These are phyloP conservation scores for Fusarium incarnatum DNA, from an alignment of 2,329 filamentous ascomycete genomes.

Conservation along the genomic window DNA sequence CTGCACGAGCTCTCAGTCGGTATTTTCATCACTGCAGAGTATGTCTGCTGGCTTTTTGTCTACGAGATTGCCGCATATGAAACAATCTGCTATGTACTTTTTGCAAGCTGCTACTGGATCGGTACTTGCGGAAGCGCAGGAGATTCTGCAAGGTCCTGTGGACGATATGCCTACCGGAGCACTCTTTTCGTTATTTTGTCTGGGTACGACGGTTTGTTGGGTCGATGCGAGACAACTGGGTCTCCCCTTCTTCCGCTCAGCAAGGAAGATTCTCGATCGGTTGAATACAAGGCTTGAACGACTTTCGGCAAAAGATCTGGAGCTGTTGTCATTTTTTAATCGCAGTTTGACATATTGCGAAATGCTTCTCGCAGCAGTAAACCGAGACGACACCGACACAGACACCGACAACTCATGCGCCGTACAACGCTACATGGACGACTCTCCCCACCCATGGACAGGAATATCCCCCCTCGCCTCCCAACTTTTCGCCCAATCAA, in stretches of 20 bases:
- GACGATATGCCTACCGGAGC: conserved; percentile 50
- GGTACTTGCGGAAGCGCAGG: conserved; percentile 51
- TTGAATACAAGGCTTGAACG: conserved; percentile 39
- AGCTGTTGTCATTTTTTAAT: conserved; percentile 53
- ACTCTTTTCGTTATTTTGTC: conserved; percentile 54
- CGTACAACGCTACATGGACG: conserved; percentile 26
- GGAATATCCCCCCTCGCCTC: conserved; percentile 52
- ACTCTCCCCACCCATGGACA: conserved; percentile 53
- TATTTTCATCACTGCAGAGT: conserved; percentile 55
- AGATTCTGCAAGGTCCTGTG: conserved; percentile 38
- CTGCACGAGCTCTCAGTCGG: conserved; percentile 53
- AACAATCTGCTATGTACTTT: conserved; percentile 50
- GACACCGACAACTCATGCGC: neutral
- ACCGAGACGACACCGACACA: conserved; percentile 41
- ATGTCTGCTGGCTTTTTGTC: conserved; percentile 56
- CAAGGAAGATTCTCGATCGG: conserved; percentile 43
- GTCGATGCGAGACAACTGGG: conserved; percentile 52
- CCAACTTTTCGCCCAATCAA: conserved; percentile 51
- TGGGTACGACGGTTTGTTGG: conserved; percentile 57
- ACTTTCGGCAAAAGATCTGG: conserved; percentile 38
- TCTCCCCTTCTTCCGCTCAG: conserved; percentile 50
- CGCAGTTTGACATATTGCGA: conserved; percentile 56
- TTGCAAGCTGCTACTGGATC: conserved; percentile 51
- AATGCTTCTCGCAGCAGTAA: conserved; percentile 55
- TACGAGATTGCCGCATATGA: conserved; percentile 52